These are phyloP conservation scores for Albophoma yamanashiensis DNA, from an alignment of 2,329 filamentous ascomycete genomes.

Conservation along the genomic window DNA sequence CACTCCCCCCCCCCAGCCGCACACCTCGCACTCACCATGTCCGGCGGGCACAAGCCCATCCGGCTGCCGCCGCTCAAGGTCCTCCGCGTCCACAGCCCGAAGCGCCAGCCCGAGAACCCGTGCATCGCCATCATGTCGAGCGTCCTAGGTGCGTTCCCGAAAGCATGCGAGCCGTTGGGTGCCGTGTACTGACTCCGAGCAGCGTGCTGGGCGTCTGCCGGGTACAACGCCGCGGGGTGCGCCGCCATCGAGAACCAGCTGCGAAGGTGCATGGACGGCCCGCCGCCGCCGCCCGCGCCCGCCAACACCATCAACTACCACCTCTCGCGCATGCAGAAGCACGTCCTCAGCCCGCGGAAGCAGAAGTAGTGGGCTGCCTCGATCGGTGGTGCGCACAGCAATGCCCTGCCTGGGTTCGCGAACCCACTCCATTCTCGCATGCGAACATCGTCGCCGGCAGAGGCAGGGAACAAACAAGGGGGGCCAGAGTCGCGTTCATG, in stretches of 20 bases:
- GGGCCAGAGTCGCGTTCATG: no score
- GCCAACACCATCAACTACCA: conserved; percentile 90
- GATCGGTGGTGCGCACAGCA: not conserved
- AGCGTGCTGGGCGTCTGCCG: conserved; percentile 81
- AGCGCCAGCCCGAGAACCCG: conserved; percentile 37
- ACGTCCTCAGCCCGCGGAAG: conserved; percentile 41
- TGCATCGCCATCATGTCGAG: conserved; percentile 47
- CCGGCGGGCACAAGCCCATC: conserved; percentile 37
- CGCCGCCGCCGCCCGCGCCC: conserved; percentile 34
- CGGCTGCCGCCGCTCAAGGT: conserved; percentile 46
- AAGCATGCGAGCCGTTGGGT: no score
- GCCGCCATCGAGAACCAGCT: conserved; percentile 48
- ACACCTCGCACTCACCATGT: conserved; percentile 23
- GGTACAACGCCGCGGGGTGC: conserved; percentile 53
- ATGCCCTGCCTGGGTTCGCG: not conserved
- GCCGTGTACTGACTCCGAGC: not conserved
- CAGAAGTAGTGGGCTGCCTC: conserved; percentile 15
- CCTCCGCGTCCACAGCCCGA: conserved; percentile 44
- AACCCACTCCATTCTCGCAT: not conserved
- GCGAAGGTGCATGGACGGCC: conserved; percentile 69
- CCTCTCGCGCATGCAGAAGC: conserved; percentile 65
- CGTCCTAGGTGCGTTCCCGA: conserved; percentile 36
- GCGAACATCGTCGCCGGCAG: not conserved
- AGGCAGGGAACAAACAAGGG: not conserved
- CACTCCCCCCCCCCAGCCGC: not conserved